Conservation (phyloP, 345 rosid species). For the Linum usitatissimum region DNA sequence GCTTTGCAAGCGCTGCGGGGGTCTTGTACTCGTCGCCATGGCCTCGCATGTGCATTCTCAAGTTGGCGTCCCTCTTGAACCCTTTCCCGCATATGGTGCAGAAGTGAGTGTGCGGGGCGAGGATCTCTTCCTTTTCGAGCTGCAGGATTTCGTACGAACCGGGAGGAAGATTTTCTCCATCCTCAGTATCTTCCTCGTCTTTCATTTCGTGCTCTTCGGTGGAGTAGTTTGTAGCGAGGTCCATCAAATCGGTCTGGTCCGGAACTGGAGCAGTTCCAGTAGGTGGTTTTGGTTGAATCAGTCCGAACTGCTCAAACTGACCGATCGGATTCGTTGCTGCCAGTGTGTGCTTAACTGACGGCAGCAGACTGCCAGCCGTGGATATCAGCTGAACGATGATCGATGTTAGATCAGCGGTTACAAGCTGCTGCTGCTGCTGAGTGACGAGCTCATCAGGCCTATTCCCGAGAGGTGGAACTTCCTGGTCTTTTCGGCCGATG, state of each 20-base stretch:
- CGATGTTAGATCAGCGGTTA: conserved; percentile 83
- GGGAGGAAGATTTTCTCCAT: conserved; percentile 84
- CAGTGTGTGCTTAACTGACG: conserved; percentile 42
- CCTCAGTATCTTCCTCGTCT: conserved; percentile 91
- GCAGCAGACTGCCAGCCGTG: conserved; percentile 89
- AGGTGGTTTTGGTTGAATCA: conserved; percentile 22
- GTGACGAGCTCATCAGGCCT: conserved; percentile 43
- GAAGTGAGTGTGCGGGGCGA: conserved; percentile 96
- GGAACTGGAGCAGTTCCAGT: conserved; percentile 25
- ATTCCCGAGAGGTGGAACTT: conserved; percentile 16
- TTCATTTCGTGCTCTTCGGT: conserved; percentile 65
- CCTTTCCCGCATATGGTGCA: conserved; percentile 97
- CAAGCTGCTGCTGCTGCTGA: conserved; percentile 76
- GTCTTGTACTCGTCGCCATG: conserved; percentile 98
- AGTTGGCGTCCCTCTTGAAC: conserved; percentile 89
- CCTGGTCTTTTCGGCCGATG: conserved; percentile 39
- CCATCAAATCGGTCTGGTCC: conserved; percentile 33
- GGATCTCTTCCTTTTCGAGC: conserved; percentile 93
- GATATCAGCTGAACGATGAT: conserved; percentile 89
- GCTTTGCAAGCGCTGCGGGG: conserved; percentile 85
- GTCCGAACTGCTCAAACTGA: conserved; percentile 31
- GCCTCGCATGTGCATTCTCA: conserved; percentile 99
- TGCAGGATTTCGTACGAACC: conserved; percentile 91
- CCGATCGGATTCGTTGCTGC: conserved; percentile 14
- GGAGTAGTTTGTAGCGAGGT: too few species aligned